Evolutionary conservation across 1,139 yeast species (phyloP), one percentile per base, ranked within the genome.

Genomic region (Geotrichum fermentans): DNA sequence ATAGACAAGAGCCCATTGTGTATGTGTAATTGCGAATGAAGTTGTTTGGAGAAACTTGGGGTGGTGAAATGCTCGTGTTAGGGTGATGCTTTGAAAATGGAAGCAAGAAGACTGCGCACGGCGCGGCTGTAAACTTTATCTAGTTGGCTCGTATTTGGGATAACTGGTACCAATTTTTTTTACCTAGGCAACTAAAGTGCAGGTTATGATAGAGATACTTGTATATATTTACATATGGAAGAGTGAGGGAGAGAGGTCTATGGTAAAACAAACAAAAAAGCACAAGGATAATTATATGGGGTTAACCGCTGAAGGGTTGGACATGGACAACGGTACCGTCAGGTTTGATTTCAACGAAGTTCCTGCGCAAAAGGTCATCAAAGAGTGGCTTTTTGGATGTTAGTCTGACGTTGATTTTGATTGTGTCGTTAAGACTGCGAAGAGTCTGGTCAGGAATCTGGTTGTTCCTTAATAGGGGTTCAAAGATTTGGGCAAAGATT

Each of bases 1-100:
- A 50, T 4, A 40, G 14, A 24, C 50, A 43, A 22, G 50, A 43
- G 8, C 50, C 52, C 52, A 46, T 46, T 22, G 41, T 38, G 10
- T 11, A 10, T 20, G 11, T 36, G 24, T 18, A 17, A 36, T 14
- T 18, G 39, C 26, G 20, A 36, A 3, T 35, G 39, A 32, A 6
- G 3, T 13, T 14, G 21, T 36, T 13, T 10, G 18, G 16, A n/a
- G n/a, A n/a, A n/a, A n/a, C n/a, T n/a, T n/a, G n/a, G n/a, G n/a
- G n/a, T n/a, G n/a, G n/a, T n/a, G n/a, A n/a, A n/a, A n/a, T n/a
- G n/a, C n/a, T n/a, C n/a, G n/a, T n/a, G n/a, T n/a, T n/a, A n/a
- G n/a, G n/a, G n/a, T n/a, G n/a, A n/a, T n/a, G n/a, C n/a, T n/a
- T n/a, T n/a, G n/a, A n/a, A n/a, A n/a, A n/a, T n/a, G n/a, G n/a